Evolutionary conservation across 2,329 filamentous ascomycete genomes (phyloP), one percentile per base, ranked within the genome.

Genomic region (Zasmidium angulare): DNA sequence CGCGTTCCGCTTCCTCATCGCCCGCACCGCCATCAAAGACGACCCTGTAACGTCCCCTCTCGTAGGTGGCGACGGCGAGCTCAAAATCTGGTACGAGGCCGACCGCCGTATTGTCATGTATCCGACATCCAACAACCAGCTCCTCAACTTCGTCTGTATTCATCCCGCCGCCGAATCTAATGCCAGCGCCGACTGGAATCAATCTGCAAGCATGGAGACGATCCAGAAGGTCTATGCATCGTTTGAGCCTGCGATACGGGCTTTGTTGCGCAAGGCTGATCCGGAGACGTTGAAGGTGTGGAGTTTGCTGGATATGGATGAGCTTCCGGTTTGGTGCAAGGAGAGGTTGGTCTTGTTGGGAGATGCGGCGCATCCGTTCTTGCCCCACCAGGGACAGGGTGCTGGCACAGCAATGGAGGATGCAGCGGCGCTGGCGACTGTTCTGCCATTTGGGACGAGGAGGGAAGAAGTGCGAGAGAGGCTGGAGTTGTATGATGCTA

Each of bases 341-440:
- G 82, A 73, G 0, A 79, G 76, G 3, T 69, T 89, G 19, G 85
- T 80, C 0, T 71, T 89, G 0, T 71, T 90, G 0, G 87, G 88
- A 0, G 87, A 90, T 68, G 86, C 87, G 0, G 87, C 86, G 0
- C 87, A 90, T 69, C 86, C 87, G 0, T 89, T 89, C 66, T 75
- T 86, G 0, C 87, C 59, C 21, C 82, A 85, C 61, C 84, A 86
- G 72, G 85, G 81, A 0, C 85, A 87, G 68, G 87, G 86, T 1
- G 87, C 81, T 9, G 85, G 75, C 0, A 77, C 84, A 58, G 87
- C 88, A 0, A 88, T 90, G 47, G 87, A 90, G 68, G 88, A 90
- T 62, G 86, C 82, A 0, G 83, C 82, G 0, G 80, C 85, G 0
- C 69, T 90, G 0, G 80, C 78, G 0, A 80, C 82, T 1, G 76